Evolutionary conservation across 1,284 basidiomycete genomes (phyloP).

Genomic region (Hortiboletus rubellus): DNA sequence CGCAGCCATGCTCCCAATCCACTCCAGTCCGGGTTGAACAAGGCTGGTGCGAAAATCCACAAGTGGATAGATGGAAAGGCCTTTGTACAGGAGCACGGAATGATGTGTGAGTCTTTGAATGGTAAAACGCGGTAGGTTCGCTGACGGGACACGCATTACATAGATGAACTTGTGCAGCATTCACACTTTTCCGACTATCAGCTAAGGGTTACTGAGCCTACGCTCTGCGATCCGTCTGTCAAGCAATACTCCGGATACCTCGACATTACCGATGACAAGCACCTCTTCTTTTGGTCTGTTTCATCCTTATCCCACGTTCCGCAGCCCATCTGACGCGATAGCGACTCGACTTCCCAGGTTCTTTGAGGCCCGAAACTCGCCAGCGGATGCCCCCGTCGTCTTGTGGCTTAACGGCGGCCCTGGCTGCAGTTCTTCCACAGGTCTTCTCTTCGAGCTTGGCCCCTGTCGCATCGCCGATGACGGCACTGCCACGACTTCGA

Average conservation of each 20-base stretch:
- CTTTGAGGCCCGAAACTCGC: conserved; percentile 78
- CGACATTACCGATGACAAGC: conserved; percentile 82
- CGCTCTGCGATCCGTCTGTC: conserved; percentile 79
- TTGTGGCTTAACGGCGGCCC: conserved; percentile 92
- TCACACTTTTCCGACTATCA: conserved; percentile 69
- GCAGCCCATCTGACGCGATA: conserved; percentile 15
- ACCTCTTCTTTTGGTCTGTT: conserved; percentile 83
- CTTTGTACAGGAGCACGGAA: conserved; percentile 63
- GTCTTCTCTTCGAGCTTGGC: conserved; percentile 84
- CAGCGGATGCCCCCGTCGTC: conserved; percentile 76
- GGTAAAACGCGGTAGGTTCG: neutral
- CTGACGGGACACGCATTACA: conserved; percentile 8
- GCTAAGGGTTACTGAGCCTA: conserved; percentile 71
- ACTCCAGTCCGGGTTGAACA: conserved; percentile 46
- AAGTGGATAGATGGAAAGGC: conserved; percentile 59
- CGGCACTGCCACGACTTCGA: conserved; percentile 68
- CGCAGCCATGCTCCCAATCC: conserved; percentile 32
- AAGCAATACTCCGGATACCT: conserved; percentile 90
- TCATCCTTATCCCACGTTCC: neutral
- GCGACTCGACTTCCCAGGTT: conserved; percentile 55
- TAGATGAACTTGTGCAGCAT: conserved; percentile 77
- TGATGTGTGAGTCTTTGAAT: conserved; percentile 51
- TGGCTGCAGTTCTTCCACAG: conserved; percentile 76
- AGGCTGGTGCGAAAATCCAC: conserved; percentile 44
- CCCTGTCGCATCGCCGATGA: conserved; percentile 75